Evolutionary conservation across 192 early-diverging fungal species (phyloP).

Genomic region (Diversispora epigaea): DNA sequence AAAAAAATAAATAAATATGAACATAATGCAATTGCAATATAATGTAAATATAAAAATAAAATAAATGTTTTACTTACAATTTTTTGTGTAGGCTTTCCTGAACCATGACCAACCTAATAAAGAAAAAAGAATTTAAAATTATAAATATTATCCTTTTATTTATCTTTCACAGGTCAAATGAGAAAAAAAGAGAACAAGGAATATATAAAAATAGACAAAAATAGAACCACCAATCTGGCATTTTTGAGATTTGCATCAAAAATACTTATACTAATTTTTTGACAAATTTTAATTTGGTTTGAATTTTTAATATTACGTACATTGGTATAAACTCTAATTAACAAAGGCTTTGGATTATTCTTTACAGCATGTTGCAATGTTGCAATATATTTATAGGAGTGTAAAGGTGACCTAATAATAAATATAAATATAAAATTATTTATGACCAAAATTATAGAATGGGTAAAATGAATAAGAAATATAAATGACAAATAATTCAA

Average conservation of each 20-base stretch:
- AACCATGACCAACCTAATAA: constrained; percentile 61
- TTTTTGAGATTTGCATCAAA: too few species aligned
- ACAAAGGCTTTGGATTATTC: constrained; percentile 54
- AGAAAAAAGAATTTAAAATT: background rate
- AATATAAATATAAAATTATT: background rate
- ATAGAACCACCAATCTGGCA: too few species aligned
- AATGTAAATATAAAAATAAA: background rate
- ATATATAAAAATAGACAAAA: too few species aligned
- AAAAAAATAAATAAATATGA: background rate
- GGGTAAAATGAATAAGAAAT: background rate
- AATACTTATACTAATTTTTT: background rate
- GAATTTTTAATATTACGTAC: background rate
- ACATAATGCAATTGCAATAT: background rate
- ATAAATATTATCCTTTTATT: background rate
- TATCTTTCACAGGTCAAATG: too few species aligned
- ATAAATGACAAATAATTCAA: background rate
- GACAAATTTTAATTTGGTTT: too few species aligned
- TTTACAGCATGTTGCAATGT: constrained; percentile 58
- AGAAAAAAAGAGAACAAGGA: too few species aligned
- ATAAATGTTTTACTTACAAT: constrained; percentile 30
- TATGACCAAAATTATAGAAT: background rate
- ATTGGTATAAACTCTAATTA: constrained; percentile 65
- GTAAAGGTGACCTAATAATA: constrained; percentile 47
- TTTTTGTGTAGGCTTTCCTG: constrained; percentile 65
- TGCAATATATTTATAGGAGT: constrained; percentile 67